A percentile compares a stretch with the other conserved stretches of the same genome.
These are phyloP conservation scores for Tricholoma hemisulphureum DNA, from an alignment of 768 basidiomycete genomes.

Conservation along the genomic window DNA sequence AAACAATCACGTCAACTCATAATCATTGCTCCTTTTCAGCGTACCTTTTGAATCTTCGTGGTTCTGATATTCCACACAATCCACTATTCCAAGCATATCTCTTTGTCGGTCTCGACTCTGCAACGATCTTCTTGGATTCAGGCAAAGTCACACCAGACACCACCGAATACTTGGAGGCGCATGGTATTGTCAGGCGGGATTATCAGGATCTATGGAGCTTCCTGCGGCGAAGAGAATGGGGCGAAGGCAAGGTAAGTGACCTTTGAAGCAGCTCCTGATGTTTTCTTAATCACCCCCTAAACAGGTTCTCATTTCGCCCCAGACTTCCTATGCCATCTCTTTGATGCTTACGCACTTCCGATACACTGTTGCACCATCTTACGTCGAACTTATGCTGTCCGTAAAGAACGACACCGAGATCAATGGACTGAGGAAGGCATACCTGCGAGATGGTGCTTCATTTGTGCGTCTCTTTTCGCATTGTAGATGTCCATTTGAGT, in stretches of 20 bases:
- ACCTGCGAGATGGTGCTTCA: slow-evolving; percentile 86
- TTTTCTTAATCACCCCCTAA: slow-evolving; percentile 1
- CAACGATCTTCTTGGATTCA: slow-evolving; percentile 75
- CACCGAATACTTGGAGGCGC: slow-evolving; percentile 50
- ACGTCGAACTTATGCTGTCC: slow-evolving; percentile 75
- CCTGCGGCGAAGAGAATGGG: slow-evolving; percentile 72
- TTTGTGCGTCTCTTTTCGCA: slow-evolving; percentile 50
- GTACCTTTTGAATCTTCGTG: slow-evolving; percentile 85
- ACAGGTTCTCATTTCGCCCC: slow-evolving; percentile 65
- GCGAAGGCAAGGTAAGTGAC: slow-evolving; percentile 64
- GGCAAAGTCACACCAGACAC: slow-evolving; percentile 62
- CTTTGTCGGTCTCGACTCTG: slow-evolving; percentile 60
- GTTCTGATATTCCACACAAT: slow-evolving; percentile 86
- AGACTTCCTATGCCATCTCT: slow-evolving; percentile 80
- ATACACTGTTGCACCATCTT: slow-evolving; percentile 69
- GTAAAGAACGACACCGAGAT: slow-evolving; percentile 89
- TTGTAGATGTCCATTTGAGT: slow-evolving; percentile 9
- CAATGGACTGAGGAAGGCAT: slow-evolving; percentile 78
- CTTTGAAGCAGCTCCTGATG: neutral
- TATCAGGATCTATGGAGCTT: slow-evolving; percentile 83
- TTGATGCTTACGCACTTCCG: slow-evolving; percentile 82
- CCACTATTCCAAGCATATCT: slow-evolving; percentile 91
- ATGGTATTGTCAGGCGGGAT: slow-evolving; percentile 57
- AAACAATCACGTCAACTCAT: neutral
- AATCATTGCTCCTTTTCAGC: slow-evolving; percentile 46